Conservation (phyloP, 805 yeast genomes). For the Saccharomycopsis capsularis region DNA sequence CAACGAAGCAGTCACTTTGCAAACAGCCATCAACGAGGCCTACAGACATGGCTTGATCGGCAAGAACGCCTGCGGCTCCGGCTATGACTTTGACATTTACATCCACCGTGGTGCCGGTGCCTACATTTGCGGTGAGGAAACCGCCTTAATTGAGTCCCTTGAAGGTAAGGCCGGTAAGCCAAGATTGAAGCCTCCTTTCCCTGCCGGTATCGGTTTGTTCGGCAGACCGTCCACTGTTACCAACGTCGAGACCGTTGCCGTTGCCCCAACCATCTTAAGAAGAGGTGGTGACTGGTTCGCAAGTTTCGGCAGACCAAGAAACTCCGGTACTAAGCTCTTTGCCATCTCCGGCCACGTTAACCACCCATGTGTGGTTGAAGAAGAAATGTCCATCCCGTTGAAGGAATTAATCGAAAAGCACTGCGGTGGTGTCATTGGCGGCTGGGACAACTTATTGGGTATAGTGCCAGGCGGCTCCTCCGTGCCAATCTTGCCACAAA, state of each 20-base stretch:
- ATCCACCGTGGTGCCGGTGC: conserved; percentile 94
- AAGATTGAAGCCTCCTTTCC: conserved; percentile 90
- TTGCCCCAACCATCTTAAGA: conserved; percentile 82
- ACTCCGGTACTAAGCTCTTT: conserved; percentile 74
- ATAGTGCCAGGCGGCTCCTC: conserved; percentile 90
- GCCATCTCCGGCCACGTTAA: conserved; percentile 89
- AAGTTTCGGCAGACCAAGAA: conserved; percentile 77
- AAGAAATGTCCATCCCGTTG: conserved; percentile 87
- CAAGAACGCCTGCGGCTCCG: conserved; percentile 81
- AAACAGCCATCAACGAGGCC: conserved; percentile 81
- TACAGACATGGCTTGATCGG: conserved; percentile 76
- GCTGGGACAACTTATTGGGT: conserved; percentile 86
- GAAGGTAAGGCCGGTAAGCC: conserved; percentile 95
- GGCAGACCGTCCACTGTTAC: conserved; percentile 91
- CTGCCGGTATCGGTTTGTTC: conserved; percentile 87
- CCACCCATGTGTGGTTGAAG: conserved; percentile 89
- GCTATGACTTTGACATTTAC: conserved; percentile 75
- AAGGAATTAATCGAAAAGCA: conserved; percentile 77
- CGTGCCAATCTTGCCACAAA: conserved; percentile 72
- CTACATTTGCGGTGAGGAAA: conserved; percentile 88
- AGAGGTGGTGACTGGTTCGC: conserved; percentile 88
- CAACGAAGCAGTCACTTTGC: conserved; percentile 68
- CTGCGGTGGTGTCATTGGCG: conserved; percentile 87
- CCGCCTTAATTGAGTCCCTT: conserved; percentile 78
- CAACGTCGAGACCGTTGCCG: conserved; percentile 86